Base-by-base conservation (phyloP, 2,329 filamentous ascomycete genomes). In the Talaromyces piceae region DNA sequence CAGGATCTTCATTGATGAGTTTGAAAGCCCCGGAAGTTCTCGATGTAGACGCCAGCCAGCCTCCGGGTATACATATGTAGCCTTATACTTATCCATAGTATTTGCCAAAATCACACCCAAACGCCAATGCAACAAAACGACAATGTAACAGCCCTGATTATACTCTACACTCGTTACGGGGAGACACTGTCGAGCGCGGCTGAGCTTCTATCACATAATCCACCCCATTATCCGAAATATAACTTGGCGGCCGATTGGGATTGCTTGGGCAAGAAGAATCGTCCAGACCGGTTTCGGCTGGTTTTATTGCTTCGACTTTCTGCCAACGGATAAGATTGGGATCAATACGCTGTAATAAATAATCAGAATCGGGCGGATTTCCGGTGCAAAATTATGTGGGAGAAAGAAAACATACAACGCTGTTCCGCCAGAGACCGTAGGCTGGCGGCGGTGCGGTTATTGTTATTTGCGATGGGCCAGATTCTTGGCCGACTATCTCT, bases 271-370 rank as follows among this genome's bases (percentile, higher is more conserved):
- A 37, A 43, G 57, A 52, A 28, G 39, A 12, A 6, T 16, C 39
- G 8, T 4, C 8, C 20, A n/a, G 39, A n/a, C 12, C 25, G 39
- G 7, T 25, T 25, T 25, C 23, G 20, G 20, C 20, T 7, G 39
- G 20, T 12, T 43, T 43, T 18, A 41, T 25, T 30, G 47, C 59
- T 50, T 28, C 73, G 57, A 83, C 86, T 31, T 85, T 80, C 66
- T 86, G 83, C 88, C 88, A 94, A 64, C 87, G 89, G 23, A 95
- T 75, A 12, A 88, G 75, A 61, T 91, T 81, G 1, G 89, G 89
- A 61, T 95, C 86, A 27, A 90, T 85, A 45, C 87, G 78, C 80
- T 87, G 59, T 25, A 6, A 46, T 27, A 56, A 47, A n/a, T 23
- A 16, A 25, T 41, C n/a, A 37, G 23, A 16, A 20, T 11, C n/a